A percentile compares a stretch with the other conserved stretches of the same genome.
Evolutionary conservation across 2,329 filamentous ascomycete species (phyloP).

Genomic region (Verticillium dahliae): DNA sequence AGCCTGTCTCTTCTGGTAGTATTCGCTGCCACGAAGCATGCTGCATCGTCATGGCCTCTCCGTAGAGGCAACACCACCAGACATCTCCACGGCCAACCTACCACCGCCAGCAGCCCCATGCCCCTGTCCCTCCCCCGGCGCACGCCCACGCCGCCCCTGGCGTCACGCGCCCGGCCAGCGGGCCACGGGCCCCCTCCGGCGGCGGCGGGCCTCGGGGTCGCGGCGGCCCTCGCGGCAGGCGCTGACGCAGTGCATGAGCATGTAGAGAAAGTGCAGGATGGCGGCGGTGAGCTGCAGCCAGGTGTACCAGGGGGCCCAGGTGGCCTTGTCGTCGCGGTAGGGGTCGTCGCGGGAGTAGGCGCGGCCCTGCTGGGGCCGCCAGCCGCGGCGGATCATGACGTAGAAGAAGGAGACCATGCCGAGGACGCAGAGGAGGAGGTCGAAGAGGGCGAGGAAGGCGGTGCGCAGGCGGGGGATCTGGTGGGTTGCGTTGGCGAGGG

Average conservation of each 20-base stretch:
- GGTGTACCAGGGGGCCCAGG: conserved; percentile 14
- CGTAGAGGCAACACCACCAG: background rate
- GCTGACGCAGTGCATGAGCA: conserved; percentile 13
- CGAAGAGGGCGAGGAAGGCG: conserved; percentile 10
- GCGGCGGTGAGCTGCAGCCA: conserved; percentile 14
- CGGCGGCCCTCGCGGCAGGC: conserved; percentile 3
- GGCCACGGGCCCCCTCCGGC: background rate
- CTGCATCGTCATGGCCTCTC: background rate
- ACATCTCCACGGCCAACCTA: background rate
- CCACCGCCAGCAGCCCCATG: background rate
- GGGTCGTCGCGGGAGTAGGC: conserved; percentile 8
- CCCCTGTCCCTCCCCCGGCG: background rate
- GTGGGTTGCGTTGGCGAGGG: conserved; percentile 13
- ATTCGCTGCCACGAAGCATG: background rate
- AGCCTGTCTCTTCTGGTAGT: no score
- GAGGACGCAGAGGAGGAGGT: conserved; percentile 12
- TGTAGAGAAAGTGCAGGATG: conserved; percentile 12
- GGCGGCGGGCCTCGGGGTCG: background rate
- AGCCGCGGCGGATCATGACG: conserved; percentile 12
- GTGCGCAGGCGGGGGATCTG: conserved; percentile 11
- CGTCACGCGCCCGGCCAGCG: background rate
- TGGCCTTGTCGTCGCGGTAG: conserved; percentile 10
- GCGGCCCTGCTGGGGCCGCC: conserved; percentile 4
- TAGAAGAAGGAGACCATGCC: conserved; percentile 14
- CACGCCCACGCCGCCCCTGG: background rate